A percentile compares a stretch with the other conserved stretches of the same genome.
These are phyloP conservation scores for Delonix regia DNA, from an alignment of 306 rosid species.

Conservation along the genomic window DNA sequence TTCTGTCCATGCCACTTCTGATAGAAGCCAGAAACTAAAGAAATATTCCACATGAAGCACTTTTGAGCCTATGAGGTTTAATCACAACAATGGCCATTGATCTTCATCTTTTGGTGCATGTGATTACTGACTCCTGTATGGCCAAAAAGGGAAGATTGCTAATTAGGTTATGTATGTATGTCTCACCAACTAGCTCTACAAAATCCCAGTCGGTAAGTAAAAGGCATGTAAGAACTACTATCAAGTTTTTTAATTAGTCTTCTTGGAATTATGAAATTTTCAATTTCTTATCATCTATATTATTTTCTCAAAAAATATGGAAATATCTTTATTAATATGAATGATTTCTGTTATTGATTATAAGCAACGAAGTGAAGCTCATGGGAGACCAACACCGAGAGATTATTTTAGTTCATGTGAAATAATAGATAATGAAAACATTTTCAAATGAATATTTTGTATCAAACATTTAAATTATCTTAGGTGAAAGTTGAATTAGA, in stretches of 20 bases:
- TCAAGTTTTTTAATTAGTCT: no score
- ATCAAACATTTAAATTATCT: not conserved
- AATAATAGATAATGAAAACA: not conserved
- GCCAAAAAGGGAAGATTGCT: not conserved
- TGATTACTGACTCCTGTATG: not conserved
- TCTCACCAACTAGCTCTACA: not conserved
- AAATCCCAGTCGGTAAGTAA: not conserved
- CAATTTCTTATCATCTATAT: not conserved
- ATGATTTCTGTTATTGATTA: not conserved
- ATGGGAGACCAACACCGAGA: not conserved
- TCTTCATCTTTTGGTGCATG: not conserved
- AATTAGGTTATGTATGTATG: slow-evolving; percentile 1
- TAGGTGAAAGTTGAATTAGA: not conserved
- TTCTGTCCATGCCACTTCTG: slow-evolving; percentile 8
- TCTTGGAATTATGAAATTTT: not conserved
- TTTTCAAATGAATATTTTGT: not conserved
- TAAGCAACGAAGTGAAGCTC: not conserved
- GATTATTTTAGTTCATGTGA: not conserved
- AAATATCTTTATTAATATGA: not conserved
- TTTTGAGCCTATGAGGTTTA: not conserved
- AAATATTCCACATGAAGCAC: slow-evolving; percentile 2
- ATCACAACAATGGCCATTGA: slow-evolving; percentile 19
- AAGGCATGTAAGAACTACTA: slow-evolving; percentile 1
- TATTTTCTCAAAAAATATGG: not conserved
- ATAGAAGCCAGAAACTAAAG: not conserved